Evolutionary conservation across 495 filamentous ascomycete genomes (phyloP), one percentile per base, ranked within the genome.

Genomic region (Podospora australis): DNA sequence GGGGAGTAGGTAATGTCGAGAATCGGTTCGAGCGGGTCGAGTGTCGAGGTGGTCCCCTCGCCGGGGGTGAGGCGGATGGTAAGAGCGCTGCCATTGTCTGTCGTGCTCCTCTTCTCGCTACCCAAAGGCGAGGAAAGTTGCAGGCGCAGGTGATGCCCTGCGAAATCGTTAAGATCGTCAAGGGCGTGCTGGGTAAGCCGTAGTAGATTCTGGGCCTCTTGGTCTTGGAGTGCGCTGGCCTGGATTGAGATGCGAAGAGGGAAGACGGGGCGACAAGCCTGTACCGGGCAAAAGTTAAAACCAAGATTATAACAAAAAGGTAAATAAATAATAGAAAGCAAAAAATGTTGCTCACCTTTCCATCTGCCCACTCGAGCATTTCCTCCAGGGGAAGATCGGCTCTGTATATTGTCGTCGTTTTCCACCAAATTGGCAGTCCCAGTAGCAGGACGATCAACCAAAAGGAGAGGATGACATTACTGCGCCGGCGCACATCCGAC

Each of bases 381-480:
- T 84, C 78, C 56, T 82, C 74, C 58, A 96, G 65, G 29, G 92
- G 92, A 56, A 98, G 69, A 29, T 80, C 76, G 2, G 92, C 89
- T 35, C 92, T 80, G 69, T 96, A 88, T 56, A 97, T 92, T 0
- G 87, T 84, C 1, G 94, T 97, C n/a, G 92, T 97, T 63, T 82
- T 81, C 81, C 88, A 88, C 92, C 92, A 98, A 81, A 95, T 83
- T 54, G 92, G 92, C 50, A 97, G 67, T 14, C 92, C 94, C 14
- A 97, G 71, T 25, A 85, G 78, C 20, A 95, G 62, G 10, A 94
- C 88, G 13, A 96, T 81, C 16, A 78, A 71, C 94, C 92, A 97
- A 59, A 97, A 97, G 5, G 92, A 90, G 42, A 86, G 65, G 56
- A 98, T 83, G 38, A 97, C 85, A 45, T 69, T 73, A 44, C 77